Percentiles rank a stretch among this genome's conserved stretches.
These are phyloP conservation scores for Pisolithus tinctorius DNA, from an alignment of 768 basidiomycete species.

Conservation along the genomic window DNA sequence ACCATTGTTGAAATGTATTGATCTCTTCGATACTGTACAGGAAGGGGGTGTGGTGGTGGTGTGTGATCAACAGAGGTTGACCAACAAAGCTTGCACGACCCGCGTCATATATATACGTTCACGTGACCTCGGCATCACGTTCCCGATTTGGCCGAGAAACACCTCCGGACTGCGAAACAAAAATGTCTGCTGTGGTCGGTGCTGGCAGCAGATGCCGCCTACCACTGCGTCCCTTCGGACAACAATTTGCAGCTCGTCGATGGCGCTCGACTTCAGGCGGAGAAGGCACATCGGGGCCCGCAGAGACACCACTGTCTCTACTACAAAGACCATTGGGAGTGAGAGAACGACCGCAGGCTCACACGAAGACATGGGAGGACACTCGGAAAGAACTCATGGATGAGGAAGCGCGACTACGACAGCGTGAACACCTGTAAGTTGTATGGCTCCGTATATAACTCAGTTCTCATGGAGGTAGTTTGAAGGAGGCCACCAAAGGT, in stretches of 20 bases:
- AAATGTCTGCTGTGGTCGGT: background rate
- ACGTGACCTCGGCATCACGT: conserved; percentile 20
- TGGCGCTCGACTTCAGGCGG: conserved; percentile 14
- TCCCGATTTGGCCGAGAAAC: conserved; percentile 14
- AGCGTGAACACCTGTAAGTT: conserved; percentile 55
- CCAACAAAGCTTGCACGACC: conserved; percentile 27
- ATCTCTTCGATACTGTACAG: conserved; percentile 1
- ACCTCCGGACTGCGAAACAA: conserved; percentile 11
- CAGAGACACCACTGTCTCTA: conserved; percentile 23
- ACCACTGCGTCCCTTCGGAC: background rate
- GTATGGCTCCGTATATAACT: background rate
- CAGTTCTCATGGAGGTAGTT: conserved; percentile 27
- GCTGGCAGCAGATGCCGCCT: background rate
- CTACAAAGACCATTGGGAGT: conserved; percentile 75
- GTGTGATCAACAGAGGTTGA: conserved; percentile 20
- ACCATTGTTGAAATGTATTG: conserved; percentile 22
- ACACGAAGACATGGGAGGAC: conserved; percentile 51
- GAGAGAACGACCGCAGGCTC: conserved; percentile 55
- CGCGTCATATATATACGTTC: conserved; percentile 29
- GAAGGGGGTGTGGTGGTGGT: conserved; percentile 21
- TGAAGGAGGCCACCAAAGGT: conserved; percentile 64
- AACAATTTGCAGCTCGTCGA: conserved; percentile 4
- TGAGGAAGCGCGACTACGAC: conserved; percentile 59
- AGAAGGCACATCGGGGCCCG: background rate
- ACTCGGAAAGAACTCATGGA: conserved; percentile 65